Base-by-base conservation (phyloP, 2,329 filamentous ascomycete species). In the Scorias spongiosa region DNA sequence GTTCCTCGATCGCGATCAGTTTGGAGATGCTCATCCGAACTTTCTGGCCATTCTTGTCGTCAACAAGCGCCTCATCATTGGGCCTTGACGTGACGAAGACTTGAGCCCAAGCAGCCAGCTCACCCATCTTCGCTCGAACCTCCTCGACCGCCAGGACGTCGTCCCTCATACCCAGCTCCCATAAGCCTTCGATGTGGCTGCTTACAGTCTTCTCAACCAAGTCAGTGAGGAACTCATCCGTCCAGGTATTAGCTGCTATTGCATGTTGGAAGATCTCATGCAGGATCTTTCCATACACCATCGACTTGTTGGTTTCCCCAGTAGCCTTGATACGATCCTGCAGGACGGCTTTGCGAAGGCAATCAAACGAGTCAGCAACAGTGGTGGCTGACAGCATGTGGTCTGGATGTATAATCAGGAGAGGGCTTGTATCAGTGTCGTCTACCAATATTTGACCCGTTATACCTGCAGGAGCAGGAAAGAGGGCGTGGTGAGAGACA, bases 211-310 rank as follows among this genome's bases (percentile, higher is more conserved):
- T 71, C 43, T 83, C 74, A 45, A 93, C 84, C 14, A 83, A 66
- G 1, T 69, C 63, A 29, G 70, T 67, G 12, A 96, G 66, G 51
- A 81, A 93, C 0, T 65, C 60, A 1, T 74, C 65, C 48, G 84
- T 81, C 86, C 91, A 98, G 47, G 72, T 66, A 58, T 96, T 95
- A 2, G 75, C 76, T 57, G 84, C 78, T 56, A 98, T 66, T 2
- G 88, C 87, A 57, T 88, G 81, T 59, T 98, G 91, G 53, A 98
- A 96, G 17, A 96, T 78, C 58, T 96, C 89, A 59, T 98, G 91
- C 11, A 98, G 74, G 45, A 98, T 81, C 32, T 84, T 91, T 40
- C 91, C 91, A 57, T 96, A 96, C 1, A 96, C 78, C 54, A 94
- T 78, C 1, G 88, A 78, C 29, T 83, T 75, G 39, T 79, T 84